These are phyloP conservation scores for Speleostelium caveatum DNA, from an alignment of 78 protist genomes.

Conservation along the genomic window DNA sequence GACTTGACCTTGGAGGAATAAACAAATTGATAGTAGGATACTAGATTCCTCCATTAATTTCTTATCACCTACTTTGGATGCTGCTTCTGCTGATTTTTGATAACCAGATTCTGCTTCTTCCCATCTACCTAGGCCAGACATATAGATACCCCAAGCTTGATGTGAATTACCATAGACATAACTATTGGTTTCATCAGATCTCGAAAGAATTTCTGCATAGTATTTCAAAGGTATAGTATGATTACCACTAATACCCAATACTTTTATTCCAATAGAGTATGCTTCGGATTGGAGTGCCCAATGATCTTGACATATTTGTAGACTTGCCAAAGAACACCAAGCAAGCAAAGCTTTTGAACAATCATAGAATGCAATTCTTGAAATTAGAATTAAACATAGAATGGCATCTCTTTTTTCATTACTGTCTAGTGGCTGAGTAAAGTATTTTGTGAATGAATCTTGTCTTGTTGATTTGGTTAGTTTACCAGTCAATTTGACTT, in stretches of 20 bases:
- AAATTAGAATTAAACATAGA: slow-evolving; percentile 21
- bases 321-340: slow-evolving; percentile 46
- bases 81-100: slow-evolving; percentile 36
- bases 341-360: slow-evolving; percentile 20
- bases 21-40: slow-evolving; percentile 17
- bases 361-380: slow-evolving; percentile 57
- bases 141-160: slow-evolving; percentile 71
- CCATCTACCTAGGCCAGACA: slow-evolving; percentile 57
- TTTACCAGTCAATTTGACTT: slow-evolving; percentile 1
- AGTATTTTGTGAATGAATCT: slow-evolving; percentile 41
- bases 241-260: slow-evolving; percentile 58
- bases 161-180: slow-evolving; percentile 73
- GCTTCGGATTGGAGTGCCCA: slow-evolving; percentile 70
- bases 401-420: slow-evolving; percentile 66
- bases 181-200: slow-evolving; percentile 56
- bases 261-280: slow-evolving; percentile 56
- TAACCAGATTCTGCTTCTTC: slow-evolving; percentile 53
- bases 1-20: slow-evolving; percentile 1
- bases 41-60: slow-evolving; percentile 55
- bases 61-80: slow-evolving; percentile 48
- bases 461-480: slow-evolving; percentile 23
- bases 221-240: slow-evolving; percentile 45
- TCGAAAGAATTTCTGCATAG: slow-evolving; percentile 41
- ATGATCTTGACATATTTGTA: slow-evolving; percentile 36
- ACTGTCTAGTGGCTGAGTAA: slow-evolving; percentile 19